These are phyloP conservation scores for Leptographium flavum DNA, from an alignment of 2,329 filamentous ascomycete genomes.

Conservation along the genomic window DNA sequence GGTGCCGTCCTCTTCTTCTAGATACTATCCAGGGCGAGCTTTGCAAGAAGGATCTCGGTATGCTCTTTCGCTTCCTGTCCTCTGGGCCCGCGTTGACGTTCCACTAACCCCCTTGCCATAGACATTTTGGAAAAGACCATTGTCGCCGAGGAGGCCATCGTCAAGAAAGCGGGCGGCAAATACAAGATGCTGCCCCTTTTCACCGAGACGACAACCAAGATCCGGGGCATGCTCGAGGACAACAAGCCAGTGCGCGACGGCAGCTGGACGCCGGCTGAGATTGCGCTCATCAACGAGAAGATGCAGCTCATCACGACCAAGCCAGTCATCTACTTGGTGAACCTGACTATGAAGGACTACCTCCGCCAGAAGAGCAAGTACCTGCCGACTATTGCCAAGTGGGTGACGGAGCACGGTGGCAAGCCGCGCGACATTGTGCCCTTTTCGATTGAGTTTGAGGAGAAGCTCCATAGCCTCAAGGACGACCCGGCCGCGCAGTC, in stretches of 20 bases:
- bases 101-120: slow-evolving; percentile 3
- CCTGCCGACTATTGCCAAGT: slow-evolving; percentile 27
- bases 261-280: slow-evolving; percentile 27
- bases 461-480: slow-evolving; percentile 25
- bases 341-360: slow-evolving; percentile 32
- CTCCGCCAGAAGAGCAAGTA: slow-evolving; percentile 31
- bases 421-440: slow-evolving; percentile 25
- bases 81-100: neutral
- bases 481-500: slow-evolving; percentile 21
- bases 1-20: slow-evolving; percentile 10
- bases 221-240: slow-evolving; percentile 24
- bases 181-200: slow-evolving; percentile 31
- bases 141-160: slow-evolving; percentile 23
- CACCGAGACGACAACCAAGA: slow-evolving; percentile 27
- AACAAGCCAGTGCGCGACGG: slow-evolving; percentile 27
- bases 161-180: slow-evolving; percentile 27
- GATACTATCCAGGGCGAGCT: slow-evolving; percentile 25
- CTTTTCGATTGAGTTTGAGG: slow-evolving; percentile 30
- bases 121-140: slow-evolving; percentile 26
- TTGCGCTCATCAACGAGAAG: slow-evolving; percentile 30
- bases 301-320: slow-evolving; percentile 31
- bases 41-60: slow-evolving; percentile 25
- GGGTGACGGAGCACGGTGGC: slow-evolving; percentile 29
- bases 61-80: no score
- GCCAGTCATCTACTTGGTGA: slow-evolving; percentile 29